Conservation (phyloP, 2,329 filamentous ascomycete genomes). For the Fusarium concolor region DNA sequence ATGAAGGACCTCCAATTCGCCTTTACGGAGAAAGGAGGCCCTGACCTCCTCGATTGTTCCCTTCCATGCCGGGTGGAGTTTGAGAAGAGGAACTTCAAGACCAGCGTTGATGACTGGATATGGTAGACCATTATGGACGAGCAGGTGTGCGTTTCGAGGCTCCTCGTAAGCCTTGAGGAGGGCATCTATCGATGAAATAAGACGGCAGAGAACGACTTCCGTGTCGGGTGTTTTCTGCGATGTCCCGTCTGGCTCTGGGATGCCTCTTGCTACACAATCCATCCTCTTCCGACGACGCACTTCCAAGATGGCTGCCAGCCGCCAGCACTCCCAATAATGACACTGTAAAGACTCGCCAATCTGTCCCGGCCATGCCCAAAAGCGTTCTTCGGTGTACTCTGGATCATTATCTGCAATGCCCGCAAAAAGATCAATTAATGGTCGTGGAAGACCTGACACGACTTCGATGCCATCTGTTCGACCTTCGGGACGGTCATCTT, state of each 20-base stretch:
- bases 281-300: constrained; percentile 36
- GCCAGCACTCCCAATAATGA: constrained; percentile 43
- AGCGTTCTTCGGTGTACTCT: constrained; percentile 33
- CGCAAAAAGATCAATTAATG: constrained; percentile 39
- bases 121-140: constrained; percentile 37
- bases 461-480: constrained; percentile 27
- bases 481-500: constrained; percentile 25
- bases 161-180: constrained; percentile 36
- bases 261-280: constrained; percentile 12
- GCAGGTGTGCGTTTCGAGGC: constrained; percentile 34
- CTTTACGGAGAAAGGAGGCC: constrained; percentile 8
- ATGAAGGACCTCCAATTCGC: constrained; percentile 29
- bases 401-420: constrained; percentile 33
- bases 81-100: constrained; percentile 36
- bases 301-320: constrained; percentile 37
- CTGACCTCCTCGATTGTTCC: constrained; percentile 33
- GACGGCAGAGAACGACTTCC: constrained; percentile 38
- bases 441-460: constrained; percentile 37
- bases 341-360: constrained; percentile 40
- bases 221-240: constrained; percentile 3
- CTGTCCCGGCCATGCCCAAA: constrained; percentile 40
- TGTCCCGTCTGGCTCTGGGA: not conserved
- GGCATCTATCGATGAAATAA: constrained; percentile 41
- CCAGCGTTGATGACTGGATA: constrained; percentile 36
- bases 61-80: constrained; percentile 32